Evolutionary conservation across 1,284 basidiomycete species (phyloP).

Genomic region (Volvariella surrecta): DNA sequence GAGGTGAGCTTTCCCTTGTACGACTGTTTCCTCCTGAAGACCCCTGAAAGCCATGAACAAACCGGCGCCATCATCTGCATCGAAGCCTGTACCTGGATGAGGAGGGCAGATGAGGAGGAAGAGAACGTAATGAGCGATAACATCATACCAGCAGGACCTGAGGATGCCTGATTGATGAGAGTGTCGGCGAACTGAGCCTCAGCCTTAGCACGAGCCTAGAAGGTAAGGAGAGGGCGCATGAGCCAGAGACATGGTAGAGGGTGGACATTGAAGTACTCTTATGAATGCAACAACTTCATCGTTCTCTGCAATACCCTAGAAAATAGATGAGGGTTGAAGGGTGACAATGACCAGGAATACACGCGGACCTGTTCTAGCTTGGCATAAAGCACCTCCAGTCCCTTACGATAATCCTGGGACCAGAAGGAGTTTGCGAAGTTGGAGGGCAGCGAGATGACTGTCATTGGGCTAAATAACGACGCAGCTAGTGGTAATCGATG

Average conservation of each 20-base stretch:
- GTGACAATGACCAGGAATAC: conserved; percentile 4
- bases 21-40: conserved; percentile 57
- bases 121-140: conserved; percentile 1
- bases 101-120: conserved; percentile 8
- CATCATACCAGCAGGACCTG: conserved; percentile 41
- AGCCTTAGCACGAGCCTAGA: conserved; percentile 54
- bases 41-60: conserved; percentile 72
- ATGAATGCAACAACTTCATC: conserved; percentile 78
- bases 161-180: conserved; percentile 43
- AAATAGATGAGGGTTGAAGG: conserved; percentile 13
- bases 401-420: conserved; percentile 81
- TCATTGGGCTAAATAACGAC: conserved; percentile 38
- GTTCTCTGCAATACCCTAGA: conserved; percentile 69
- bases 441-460: conserved; percentile 77
- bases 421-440: conserved; percentile 88
- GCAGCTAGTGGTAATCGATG: neutral
- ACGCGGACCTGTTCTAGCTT: conserved; percentile 69
- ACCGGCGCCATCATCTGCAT: conserved; percentile 71
- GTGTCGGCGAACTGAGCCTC: conserved; percentile 54
- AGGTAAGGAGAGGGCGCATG: conserved; percentile 5
- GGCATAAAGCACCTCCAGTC: conserved; percentile 67
- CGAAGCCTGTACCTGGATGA: conserved; percentile 64
- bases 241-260: neutral
- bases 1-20: conserved; percentile 61
- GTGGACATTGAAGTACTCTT: conserved; percentile 38